phyloP scores from a whole-genome alignment of 192 early-diverging fungal genomes.

The Coemansia sp. region DNA sequence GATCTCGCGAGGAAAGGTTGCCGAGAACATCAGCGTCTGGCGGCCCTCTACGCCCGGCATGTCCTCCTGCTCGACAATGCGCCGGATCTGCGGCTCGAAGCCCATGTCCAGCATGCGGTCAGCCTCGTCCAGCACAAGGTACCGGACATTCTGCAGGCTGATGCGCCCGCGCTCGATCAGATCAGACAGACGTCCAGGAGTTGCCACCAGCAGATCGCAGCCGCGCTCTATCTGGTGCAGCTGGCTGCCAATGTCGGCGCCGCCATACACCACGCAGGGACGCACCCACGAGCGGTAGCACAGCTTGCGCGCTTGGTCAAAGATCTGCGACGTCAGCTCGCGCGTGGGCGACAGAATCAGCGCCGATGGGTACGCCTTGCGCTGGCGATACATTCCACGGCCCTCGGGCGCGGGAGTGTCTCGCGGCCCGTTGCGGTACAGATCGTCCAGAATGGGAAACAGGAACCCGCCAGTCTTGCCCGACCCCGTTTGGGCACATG shows the following conservation, averaged over 20 bases:
- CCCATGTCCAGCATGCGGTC: conserved; percentile 98
- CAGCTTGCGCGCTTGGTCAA: conserved; percentile 69
- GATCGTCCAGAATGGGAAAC: conserved; percentile 91
- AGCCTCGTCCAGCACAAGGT: conserved; percentile 80
- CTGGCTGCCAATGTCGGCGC: conserved; percentile 87
- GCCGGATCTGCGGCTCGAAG: conserved; percentile 89
- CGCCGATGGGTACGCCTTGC: conserved; percentile 59
- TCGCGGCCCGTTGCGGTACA: conserved; percentile 80
- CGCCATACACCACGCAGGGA: conserved; percentile 93
- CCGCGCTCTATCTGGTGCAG: conserved; percentile 86
- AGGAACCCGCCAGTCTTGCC: conserved; percentile 97
- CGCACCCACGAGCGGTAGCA: conserved; percentile 88
- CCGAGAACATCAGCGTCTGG: conserved; percentile 96
- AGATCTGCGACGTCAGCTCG: conserved; percentile 73
- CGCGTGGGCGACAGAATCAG: conserved; percentile 76
- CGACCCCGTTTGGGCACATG: conserved; percentile 96
- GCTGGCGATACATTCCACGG: conserved; percentile 58
- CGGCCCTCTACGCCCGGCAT: conserved; percentile 67
- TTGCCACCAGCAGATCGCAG: conserved; percentile 91
- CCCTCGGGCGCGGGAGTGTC: conserved; percentile 44
- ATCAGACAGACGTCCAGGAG: conserved; percentile 90
- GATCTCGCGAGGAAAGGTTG: conserved; percentile 94
- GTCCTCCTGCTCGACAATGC: conserved; percentile 79
- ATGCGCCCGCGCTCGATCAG: conserved; percentile 80
- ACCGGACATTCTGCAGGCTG: conserved; percentile 70